Base-by-base conservation (phyloP, 108 stramenopile genomes). In the Nannochloropsis oceanica region DNA sequence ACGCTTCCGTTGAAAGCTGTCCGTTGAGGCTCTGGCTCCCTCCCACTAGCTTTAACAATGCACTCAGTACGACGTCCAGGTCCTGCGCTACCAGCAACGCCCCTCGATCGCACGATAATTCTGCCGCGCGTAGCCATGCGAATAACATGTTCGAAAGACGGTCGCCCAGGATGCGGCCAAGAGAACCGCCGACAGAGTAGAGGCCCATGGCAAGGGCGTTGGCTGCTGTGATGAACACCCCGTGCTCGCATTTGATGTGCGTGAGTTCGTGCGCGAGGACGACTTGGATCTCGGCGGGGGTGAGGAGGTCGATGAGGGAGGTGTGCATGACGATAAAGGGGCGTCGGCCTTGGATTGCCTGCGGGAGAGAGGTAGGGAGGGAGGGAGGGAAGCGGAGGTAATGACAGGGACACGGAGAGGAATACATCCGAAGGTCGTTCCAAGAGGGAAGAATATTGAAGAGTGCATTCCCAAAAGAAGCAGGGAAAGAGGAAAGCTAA, bases 221-320 rank as follows among this genome's bases (percentile, higher is more conserved):
- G 26, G 86, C 86, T 26, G 83, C 82, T 18, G 93, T 93, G 79
- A 94, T 79, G 84, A 93, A 94, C 5, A 94, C 88, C 42, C 92
- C 92, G 83, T 94, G 94, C 80, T 93, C 93, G 84, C 94, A 94
- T 80, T 94, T 93, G 34, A 94, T 79, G 89, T 94, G 93, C 10
- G 93, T 93, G 42, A 93, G 86, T 86, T 94, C 94, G 82, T 94
- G 94, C 18, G 92, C 93, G 43, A 94, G 86, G 24, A 94, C 92
- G 25, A 93, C 92, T 84, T 93, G 91, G 12, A 93, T 80, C 84
- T 94, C 93, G 80, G 83, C 81, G 5, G 85, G 87, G 27, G n/a
- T 80, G 81, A 87, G 50, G 81, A 87, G 84, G 34, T 85, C 87
- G 0, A 87, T 25, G 20, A 85, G 81, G 79, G 82, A 82, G 82